Conservation (phyloP, 805 yeast genomes). For the Barnettozyma salicaria region DNA sequence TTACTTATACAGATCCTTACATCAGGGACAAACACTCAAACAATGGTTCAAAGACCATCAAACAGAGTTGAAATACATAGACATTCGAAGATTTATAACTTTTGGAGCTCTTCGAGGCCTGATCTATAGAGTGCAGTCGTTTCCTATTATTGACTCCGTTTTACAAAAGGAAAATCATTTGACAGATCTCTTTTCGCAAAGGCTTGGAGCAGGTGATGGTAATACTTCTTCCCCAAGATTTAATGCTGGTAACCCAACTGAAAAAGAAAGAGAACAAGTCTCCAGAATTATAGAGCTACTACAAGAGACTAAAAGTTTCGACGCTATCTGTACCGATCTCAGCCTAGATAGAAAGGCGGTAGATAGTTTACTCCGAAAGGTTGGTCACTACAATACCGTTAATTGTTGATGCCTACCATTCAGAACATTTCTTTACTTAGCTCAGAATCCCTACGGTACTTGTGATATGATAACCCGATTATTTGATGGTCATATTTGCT, state of each 20-base stretch:
- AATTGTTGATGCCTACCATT: conserved; percentile 35
- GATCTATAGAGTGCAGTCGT: conserved; percentile 73
- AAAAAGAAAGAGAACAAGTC: conserved; percentile 14
- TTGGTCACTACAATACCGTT: conserved; percentile 47
- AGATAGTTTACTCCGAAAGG: conserved; percentile 38
- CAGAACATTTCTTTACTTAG: too few relatives aligned
- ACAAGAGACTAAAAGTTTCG: conserved; percentile 50
- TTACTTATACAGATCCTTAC: conserved; percentile 67
- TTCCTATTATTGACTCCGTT: conserved; percentile 40
- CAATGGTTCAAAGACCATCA: conserved; percentile 77
- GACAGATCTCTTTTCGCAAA: conserved; percentile 9
- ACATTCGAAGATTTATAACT: conserved; percentile 74
- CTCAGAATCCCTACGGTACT: too few relatives aligned
- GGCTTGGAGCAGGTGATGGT: conserved; percentile 1
- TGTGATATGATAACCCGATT: too few relatives aligned
- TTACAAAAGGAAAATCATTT: conserved; percentile 13
- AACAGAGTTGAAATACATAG: conserved; percentile 55
- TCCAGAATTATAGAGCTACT: conserved; percentile 32
- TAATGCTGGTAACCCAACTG: conserved; percentile 11
- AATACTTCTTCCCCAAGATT: neutral
- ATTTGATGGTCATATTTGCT: too few relatives aligned
- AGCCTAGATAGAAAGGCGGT: conserved; percentile 50
- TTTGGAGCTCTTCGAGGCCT: conserved; percentile 83
- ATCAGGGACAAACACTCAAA: conserved; percentile 68
- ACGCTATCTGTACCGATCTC: conserved; percentile 65